phyloP scores from a whole-genome alignment of 768 basidiomycete genomes.

The Trametes maxima region DNA sequence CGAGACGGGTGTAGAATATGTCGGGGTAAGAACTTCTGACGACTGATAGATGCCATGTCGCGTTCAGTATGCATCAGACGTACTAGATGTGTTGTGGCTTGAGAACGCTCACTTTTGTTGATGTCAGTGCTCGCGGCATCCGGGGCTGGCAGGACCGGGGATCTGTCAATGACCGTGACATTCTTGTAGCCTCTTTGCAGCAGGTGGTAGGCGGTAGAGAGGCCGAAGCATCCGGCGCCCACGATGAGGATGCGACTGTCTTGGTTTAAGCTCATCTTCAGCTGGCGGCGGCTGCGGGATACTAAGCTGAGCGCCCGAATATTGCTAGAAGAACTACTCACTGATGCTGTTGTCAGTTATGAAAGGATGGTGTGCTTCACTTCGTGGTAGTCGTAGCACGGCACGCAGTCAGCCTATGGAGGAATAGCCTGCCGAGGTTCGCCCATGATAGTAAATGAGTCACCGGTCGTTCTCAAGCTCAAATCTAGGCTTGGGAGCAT shows the following conservation, averaged over 20 bases:
- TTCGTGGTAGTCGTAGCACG: too few species aligned
- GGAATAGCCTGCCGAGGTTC: too few species aligned
- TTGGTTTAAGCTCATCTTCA: background rate
- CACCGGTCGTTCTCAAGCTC: too few species aligned
- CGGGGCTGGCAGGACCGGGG: conserved; percentile 67
- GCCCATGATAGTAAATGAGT: too few species aligned
- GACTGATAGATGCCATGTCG: conserved; percentile 43
- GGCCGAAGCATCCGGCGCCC: conserved; percentile 84
- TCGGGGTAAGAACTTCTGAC: conserved; percentile 77
- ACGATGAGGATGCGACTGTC: conserved; percentile 44
- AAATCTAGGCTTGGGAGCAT: too few species aligned
- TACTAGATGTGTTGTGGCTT: background rate
- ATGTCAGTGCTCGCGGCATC: conserved; percentile 75
- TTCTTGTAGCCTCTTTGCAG: conserved; percentile 65
- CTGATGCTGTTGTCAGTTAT: too few species aligned
- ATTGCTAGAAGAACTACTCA: too few species aligned
- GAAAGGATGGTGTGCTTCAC: too few species aligned
- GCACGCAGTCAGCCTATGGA: too few species aligned
- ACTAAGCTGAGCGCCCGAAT: too few species aligned
- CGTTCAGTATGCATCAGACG: background rate
- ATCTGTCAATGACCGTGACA: conserved; percentile 78
- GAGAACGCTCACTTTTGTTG: conserved; percentile 39
- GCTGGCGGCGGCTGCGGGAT: too few species aligned
- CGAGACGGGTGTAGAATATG: conserved; percentile 66
- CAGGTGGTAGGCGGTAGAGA: conserved; percentile 84